Conservation (phyloP, 495 filamentous ascomycete species). For the Bacidia gigantensis region DNA sequence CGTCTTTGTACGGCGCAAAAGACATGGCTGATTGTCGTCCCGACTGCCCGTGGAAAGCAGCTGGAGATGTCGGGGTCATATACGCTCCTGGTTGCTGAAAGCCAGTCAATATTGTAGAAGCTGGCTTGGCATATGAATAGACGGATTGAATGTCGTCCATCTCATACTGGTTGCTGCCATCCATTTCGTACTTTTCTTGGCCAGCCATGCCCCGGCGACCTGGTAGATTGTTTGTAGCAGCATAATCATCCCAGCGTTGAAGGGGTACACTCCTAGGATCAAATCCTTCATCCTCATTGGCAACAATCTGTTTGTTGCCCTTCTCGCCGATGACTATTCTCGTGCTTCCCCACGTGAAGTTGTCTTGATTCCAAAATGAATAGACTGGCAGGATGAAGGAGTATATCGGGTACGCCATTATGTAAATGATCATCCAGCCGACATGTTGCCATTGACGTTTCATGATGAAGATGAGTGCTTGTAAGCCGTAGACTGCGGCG, state of each 20-base stretch:
- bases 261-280: slow-evolving; percentile 86
- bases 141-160: slow-evolving; percentile 97
- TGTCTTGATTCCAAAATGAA: slow-evolving; percentile 98
- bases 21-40: slow-evolving; percentile 42
- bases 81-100: slow-evolving; percentile 48
- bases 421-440: slow-evolving; percentile 98
- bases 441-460: slow-evolving; percentile 98
- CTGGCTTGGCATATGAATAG: slow-evolving; percentile 88
- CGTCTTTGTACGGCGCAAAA: slow-evolving; percentile 40
- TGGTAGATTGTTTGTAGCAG: slow-evolving; percentile 75
- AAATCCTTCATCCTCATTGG: slow-evolving; percentile 74
- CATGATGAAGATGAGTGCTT: slow-evolving; percentile 93
- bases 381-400: slow-evolving; percentile 86
- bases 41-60: slow-evolving; percentile 42
- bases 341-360: slow-evolving; percentile 97
- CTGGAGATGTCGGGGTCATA: slow-evolving; percentile 71
- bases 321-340: slow-evolving; percentile 92
- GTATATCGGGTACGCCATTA: slow-evolving; percentile 86
- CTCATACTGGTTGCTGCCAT: slow-evolving; percentile 47
- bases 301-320: slow-evolving; percentile 75
- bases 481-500: slow-evolving; percentile 87
- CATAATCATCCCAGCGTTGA: slow-evolving; percentile 96
- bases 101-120: slow-evolving; percentile 80
- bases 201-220: slow-evolving; percentile 62
- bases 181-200: slow-evolving; percentile 49